These are phyloP conservation scores for Hibiscus tridactylites DNA, from an alignment of 345 rosid species.

Conservation along the genomic window DNA sequence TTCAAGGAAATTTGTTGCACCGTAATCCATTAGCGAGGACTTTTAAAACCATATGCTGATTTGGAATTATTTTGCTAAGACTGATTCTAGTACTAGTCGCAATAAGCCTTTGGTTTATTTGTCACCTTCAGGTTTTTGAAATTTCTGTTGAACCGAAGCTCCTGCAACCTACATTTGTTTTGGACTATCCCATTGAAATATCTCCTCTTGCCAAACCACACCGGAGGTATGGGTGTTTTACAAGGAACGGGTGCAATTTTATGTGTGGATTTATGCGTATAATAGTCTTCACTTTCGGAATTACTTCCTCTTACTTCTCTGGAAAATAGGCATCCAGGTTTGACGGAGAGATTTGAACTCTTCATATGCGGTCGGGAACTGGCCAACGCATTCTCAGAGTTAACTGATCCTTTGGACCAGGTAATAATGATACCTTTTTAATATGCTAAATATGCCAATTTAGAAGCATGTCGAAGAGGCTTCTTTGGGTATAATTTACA, in stretches of 20 bases:
- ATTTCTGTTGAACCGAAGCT: conserved; percentile 81
- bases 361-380: conserved; percentile 92
- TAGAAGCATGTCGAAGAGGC: neutral
- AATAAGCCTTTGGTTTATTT: conserved; percentile 8
- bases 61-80: neutral
- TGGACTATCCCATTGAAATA: conserved; percentile 92
- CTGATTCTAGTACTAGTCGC: conserved; percentile 1
- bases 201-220: conserved; percentile 98
- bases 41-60: neutral
- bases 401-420: conserved; percentile 94
- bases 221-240: conserved; percentile 44
- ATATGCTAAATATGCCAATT: neutral
- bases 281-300: neutral
- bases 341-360: conserved; percentile 94
- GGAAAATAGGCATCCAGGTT: conserved; percentile 41
- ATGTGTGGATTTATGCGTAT: neutral
- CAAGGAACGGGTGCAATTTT: neutral
- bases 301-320: conserved; percentile 3
- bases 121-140: conserved; percentile 63
- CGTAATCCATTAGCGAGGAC: neutral
- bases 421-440: conserved; percentile 20
- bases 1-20: neutral
- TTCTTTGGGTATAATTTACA: neutral
- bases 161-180: conserved; percentile 84
- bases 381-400: conserved; percentile 93